phyloP scores from a whole-genome alignment of 2,329 filamentous ascomycete genomes.

The Ophiostoma tasmaniense region DNA sequence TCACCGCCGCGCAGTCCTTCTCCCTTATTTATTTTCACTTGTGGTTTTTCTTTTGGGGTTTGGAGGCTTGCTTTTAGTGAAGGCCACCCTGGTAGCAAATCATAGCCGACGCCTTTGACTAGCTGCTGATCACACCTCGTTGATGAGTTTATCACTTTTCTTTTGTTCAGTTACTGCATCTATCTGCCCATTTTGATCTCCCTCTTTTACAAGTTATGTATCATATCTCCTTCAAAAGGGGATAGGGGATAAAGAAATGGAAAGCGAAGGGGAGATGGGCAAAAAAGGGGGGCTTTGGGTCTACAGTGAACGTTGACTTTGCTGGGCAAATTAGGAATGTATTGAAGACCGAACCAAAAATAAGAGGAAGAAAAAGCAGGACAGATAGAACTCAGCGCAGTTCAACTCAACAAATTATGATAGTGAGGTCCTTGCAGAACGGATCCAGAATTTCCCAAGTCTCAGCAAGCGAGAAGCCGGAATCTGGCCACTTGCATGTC shows the following conservation, averaged over 20 bases:
- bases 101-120: neutral
- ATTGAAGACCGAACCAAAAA: too few relatives aligned
- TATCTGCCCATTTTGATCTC: neutral
- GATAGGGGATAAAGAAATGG: neutral
- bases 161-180: neutral
- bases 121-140: neutral
- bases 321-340: neutral
- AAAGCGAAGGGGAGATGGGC: neutral
- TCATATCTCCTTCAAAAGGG: neutral
- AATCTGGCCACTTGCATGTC: neutral
- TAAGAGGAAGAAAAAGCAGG: too few relatives aligned
- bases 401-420: neutral
- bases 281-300: neutral
- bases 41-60: too few relatives aligned
- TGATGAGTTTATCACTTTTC: neutral
- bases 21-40: neutral
- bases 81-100: neutral
- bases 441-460: neutral
- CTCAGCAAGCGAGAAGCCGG: neutral
- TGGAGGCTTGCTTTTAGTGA: too few relatives aligned
- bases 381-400: neutral
- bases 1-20: neutral
- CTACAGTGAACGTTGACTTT: neutral
- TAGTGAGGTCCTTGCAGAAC: neutral
- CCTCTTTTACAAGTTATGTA: neutral